Evolutionary conservation across 2,329 filamentous ascomycete genomes (phyloP).

Genomic region (Pseudocercospora cruenta): DNA sequence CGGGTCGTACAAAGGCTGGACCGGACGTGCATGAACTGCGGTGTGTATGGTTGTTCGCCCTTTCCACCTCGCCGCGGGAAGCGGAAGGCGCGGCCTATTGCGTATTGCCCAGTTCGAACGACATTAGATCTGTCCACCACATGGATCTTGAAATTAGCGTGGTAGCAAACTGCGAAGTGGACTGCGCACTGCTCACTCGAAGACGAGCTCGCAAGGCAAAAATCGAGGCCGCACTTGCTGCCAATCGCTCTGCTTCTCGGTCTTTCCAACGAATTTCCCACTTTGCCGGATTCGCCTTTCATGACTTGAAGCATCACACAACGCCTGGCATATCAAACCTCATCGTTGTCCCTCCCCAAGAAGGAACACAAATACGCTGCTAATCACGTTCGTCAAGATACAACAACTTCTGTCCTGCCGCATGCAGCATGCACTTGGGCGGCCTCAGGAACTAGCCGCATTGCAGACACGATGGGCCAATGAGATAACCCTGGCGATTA

Average conservation of each 20-base stretch:
- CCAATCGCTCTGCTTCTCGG: too few relatives aligned
- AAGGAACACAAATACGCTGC: too few relatives aligned
- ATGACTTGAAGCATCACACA: too few relatives aligned
- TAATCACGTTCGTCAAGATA: too few relatives aligned
- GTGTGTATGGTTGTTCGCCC: background rate
- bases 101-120: background rate
- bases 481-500: background rate
- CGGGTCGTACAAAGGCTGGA: background rate
- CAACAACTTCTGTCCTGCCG: too few relatives aligned
- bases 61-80: background rate
- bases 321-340: too few relatives aligned
- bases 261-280: too few relatives aligned
- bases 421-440: background rate
- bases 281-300: too few relatives aligned
- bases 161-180: conserved; percentile 10
- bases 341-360: too few relatives aligned
- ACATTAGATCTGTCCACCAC: background rate
- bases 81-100: background rate
- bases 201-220: background rate
- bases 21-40: background rate
- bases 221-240: background rate
- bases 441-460: background rate
- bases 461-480: background rate
- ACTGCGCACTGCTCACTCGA: conserved; percentile 17
- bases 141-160: background rate